Percentiles rank a stretch among this genome's conserved stretches.
Evolutionary conservation across 1,284 basidiomycete species (phyloP).

Genomic region (Papiliotrema nemorosa): DNA sequence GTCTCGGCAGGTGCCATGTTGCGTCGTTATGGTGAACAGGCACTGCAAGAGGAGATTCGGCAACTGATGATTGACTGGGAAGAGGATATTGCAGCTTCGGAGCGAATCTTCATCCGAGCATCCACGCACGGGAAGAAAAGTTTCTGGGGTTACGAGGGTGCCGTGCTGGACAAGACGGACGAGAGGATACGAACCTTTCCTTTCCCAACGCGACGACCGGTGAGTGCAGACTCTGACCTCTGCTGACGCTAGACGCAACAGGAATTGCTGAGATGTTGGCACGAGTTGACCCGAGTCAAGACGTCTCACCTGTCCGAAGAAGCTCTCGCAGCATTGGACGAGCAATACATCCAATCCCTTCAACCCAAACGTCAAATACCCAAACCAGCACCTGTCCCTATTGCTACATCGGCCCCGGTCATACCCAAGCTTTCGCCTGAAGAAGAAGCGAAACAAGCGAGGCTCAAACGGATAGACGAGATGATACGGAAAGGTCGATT

Average conservation of each 20-base stretch:
- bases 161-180: slow-evolving; percentile 63
- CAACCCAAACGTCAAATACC: slow-evolving; percentile 56
- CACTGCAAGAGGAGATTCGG: slow-evolving; percentile 88
- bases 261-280: slow-evolving; percentile 81
- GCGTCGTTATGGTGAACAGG: slow-evolving; percentile 91
- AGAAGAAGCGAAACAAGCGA: slow-evolving; percentile 69
- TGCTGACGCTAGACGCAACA: slow-evolving; percentile 68
- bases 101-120: slow-evolving; percentile 84
- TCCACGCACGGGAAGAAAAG: slow-evolving; percentile 78
- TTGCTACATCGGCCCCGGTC: slow-evolving; percentile 53
- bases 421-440: slow-evolving; percentile 66
- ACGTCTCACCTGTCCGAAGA: slow-evolving; percentile 81
- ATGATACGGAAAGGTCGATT: slow-evolving; percentile 83
- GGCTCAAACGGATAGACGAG: slow-evolving; percentile 74
- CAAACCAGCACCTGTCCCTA: slow-evolving; percentile 40
- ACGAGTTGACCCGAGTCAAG: slow-evolving; percentile 82
- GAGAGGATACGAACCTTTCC: slow-evolving; percentile 80
- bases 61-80: slow-evolving; percentile 74
- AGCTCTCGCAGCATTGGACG: slow-evolving; percentile 76
- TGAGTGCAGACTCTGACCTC: slow-evolving; percentile 49
- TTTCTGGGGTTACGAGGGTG: slow-evolving; percentile 80
- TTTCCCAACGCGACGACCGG: slow-evolving; percentile 87
- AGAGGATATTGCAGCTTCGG: slow-evolving; percentile 74
- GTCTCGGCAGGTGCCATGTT: slow-evolving; percentile 93
- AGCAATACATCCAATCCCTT: slow-evolving; percentile 77